Percentiles rank a stretch among this genome's conserved stretches.
Evolutionary conservation across 2,329 filamentous ascomycete species (phyloP).

Genomic region (Hymenotorrendiella dingleyae): DNA sequence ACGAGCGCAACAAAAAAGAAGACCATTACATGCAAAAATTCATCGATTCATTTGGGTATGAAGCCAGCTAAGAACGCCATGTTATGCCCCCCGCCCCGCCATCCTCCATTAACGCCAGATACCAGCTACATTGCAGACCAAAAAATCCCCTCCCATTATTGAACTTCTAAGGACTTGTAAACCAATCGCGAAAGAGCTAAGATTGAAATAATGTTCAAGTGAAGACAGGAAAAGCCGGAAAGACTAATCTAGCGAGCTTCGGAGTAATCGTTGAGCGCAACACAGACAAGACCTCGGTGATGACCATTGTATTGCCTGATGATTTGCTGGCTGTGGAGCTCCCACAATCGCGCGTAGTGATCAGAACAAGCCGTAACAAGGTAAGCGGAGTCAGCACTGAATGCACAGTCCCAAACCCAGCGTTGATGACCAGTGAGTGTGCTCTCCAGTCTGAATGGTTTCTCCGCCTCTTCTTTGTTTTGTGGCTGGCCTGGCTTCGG

Average conservation of each 20-base stretch:
- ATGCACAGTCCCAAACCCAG: slow-evolving; percentile 77
- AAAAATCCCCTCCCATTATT: too few species aligned
- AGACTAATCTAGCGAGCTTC: slow-evolving; percentile 23
- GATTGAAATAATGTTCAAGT: too few species aligned
- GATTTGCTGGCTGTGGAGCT: slow-evolving; percentile 61
- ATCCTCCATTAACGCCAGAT: too few species aligned
- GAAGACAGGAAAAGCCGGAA: too few species aligned
- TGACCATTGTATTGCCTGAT: slow-evolving; percentile 74
- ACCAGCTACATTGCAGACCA: too few species aligned
- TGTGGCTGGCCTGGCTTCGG: slow-evolving; percentile 23
- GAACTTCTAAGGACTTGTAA: too few species aligned
- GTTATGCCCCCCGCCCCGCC: too few species aligned
- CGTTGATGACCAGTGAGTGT: slow-evolving; percentile 67
- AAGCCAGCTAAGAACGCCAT: too few species aligned
- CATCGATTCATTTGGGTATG: too few species aligned
- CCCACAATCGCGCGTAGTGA: slow-evolving; percentile 69
- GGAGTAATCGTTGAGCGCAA: slow-evolving; percentile 62
- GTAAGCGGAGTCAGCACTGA: slow-evolving; percentile 68
- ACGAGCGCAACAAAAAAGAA: too few species aligned
- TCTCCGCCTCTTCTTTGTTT: slow-evolving; percentile 36
- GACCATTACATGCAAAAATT: too few species aligned
- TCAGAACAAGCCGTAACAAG: slow-evolving; percentile 69
- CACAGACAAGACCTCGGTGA: slow-evolving; percentile 62
- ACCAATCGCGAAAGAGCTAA: too few species aligned
- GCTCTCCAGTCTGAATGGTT: slow-evolving; percentile 59